These are phyloP conservation scores for Solanum aculeatissimum DNA, from an alignment of 305 asterid genomes.

Conservation along the genomic window DNA sequence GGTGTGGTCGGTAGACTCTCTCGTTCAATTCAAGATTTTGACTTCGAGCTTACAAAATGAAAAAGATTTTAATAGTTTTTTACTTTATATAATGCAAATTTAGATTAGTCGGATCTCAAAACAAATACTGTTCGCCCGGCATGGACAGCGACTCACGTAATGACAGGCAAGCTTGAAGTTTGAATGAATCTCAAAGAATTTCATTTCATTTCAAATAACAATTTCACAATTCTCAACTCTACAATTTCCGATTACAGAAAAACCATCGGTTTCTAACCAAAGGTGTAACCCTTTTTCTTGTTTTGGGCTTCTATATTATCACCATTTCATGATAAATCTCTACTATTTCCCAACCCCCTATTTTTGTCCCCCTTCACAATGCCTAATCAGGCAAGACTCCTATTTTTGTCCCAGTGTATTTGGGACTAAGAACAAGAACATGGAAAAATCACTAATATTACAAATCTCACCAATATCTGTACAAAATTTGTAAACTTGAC, in stretches of 20 bases:
- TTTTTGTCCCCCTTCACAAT: slow-evolving; percentile 8
- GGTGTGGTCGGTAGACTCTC: not conserved
- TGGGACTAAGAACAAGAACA: slow-evolving; percentile 15
- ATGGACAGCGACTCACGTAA: too few species aligned
- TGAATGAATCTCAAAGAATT: slow-evolving; percentile 40
- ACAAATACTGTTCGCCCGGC: not conserved
- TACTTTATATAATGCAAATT: not conserved
- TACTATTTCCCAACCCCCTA: not conserved
- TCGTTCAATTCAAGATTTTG: not conserved
- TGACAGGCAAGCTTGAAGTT: slow-evolving; percentile 11
- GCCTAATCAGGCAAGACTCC: slow-evolving; percentile 5
- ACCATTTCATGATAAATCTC: not conserved
- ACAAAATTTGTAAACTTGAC: slow-evolving; percentile 32
- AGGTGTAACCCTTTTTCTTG: slow-evolving; percentile 15
- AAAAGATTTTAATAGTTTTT: not conserved
- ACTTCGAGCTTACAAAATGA: not conserved
- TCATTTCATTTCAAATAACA: slow-evolving; percentile 19
- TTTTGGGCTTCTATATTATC: not conserved
- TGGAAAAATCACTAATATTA: slow-evolving; percentile 35
- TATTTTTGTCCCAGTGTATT: slow-evolving; percentile 3
- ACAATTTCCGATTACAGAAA: slow-evolving; percentile 65
- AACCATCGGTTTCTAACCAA: slow-evolving; percentile 35
- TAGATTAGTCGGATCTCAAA: not conserved
- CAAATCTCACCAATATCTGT: slow-evolving; percentile 61
- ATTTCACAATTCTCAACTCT: slow-evolving; percentile 35